phyloP scores from a whole-genome alignment of 768 basidiomycete genomes.

The Collybiopsis confluens region DNA sequence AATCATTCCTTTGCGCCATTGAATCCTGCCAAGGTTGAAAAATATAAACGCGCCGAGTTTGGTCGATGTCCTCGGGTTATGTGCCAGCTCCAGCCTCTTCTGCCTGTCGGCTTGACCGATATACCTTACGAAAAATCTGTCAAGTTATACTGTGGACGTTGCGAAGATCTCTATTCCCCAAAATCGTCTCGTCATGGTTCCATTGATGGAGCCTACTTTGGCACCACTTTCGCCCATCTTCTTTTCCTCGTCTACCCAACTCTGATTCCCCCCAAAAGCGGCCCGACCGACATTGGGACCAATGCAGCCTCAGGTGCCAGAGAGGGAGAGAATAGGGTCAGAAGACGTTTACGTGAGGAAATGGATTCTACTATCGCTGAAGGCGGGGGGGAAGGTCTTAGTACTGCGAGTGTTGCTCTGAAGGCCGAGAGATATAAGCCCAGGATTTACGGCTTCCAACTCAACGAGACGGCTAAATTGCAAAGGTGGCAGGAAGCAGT shows the following conservation, averaged over 20 bases:
- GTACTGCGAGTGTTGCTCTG: slow-evolving; percentile 76
- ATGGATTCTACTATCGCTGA: slow-evolving; percentile 52
- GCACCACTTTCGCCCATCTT: slow-evolving; percentile 96
- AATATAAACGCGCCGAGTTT: slow-evolving; percentile 98
- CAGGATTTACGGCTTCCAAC: slow-evolving; percentile 94
- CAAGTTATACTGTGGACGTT: slow-evolving; percentile 97
- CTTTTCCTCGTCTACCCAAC: slow-evolving; percentile 96
- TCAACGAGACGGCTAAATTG: slow-evolving; percentile 89
- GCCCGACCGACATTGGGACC: slow-evolving; percentile 28
- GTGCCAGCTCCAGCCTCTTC: slow-evolving; percentile 90
- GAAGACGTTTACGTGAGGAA: slow-evolving; percentile 43
- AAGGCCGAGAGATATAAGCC: slow-evolving; percentile 93
- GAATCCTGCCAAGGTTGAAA: slow-evolving; percentile 62
- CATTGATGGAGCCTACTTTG: slow-evolving; percentile 98
- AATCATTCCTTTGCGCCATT: background rate
- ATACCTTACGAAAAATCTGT: slow-evolving; percentile 98
- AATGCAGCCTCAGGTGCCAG: slow-evolving; percentile 7
- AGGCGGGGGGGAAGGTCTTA: slow-evolving; percentile 62
- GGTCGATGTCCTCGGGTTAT: slow-evolving; percentile 97
- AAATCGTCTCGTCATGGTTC: slow-evolving; percentile 96
- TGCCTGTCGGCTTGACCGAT: slow-evolving; percentile 95
- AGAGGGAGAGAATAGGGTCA: slow-evolving; percentile 26
- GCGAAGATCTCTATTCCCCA: slow-evolving; percentile 97
- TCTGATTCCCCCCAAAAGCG: slow-evolving; percentile 81
- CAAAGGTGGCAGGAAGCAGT: slow-evolving; percentile 96